Evolutionary conservation across 768 basidiomycete genomes (phyloP), one percentile per base, ranked within the genome.

Genomic region (Pleurotus salmoneostramineus): DNA sequence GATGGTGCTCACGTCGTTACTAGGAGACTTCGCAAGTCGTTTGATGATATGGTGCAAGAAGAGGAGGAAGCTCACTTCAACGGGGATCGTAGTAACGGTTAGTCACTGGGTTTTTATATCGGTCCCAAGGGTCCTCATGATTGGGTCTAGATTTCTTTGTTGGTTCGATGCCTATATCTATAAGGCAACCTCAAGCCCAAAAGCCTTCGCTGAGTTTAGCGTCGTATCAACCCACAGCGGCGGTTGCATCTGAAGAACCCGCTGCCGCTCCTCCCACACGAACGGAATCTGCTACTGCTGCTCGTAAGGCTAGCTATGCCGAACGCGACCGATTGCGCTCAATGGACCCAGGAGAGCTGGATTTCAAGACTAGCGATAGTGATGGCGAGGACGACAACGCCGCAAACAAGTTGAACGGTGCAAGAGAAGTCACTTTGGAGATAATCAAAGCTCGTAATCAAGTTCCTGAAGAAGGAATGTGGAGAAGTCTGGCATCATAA

Each of bases 381-480:
- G 84, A 80, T 14, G 62, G 61, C 11, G 65, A 70, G 1, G 69
- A 64, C 14, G 73, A 58, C 32, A 57, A 60, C 5, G 62, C 57
- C 15, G 56, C 58, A 3, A 68, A 73, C 11, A 64, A 64, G 15
- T 77, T 76, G 0, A 77, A 74, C 27, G 77, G 84, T 43, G 83
- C 84, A 1, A 76, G 84, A 47, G 78, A 77, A 60, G 81, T 76
- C 47, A 89, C 90, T 1, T 66, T 85, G 61, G 83, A 77, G 71
- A 93, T 93, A 50, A 72, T 92, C 51, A 79, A 91, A 66, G 82
- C 83, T 17, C 79, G 88, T 50, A 87, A 82, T 62, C 79, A 82
- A 68, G 61, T 91, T 27, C 90, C 90, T 2, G 80, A 79, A 59
- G 80, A 79, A 58, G 86, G 89, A 37, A 91, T 91, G 89, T 92